phyloP scores from a whole-genome alignment of 257 asterid genomes.

The Nicotiana benthamiana region DNA sequence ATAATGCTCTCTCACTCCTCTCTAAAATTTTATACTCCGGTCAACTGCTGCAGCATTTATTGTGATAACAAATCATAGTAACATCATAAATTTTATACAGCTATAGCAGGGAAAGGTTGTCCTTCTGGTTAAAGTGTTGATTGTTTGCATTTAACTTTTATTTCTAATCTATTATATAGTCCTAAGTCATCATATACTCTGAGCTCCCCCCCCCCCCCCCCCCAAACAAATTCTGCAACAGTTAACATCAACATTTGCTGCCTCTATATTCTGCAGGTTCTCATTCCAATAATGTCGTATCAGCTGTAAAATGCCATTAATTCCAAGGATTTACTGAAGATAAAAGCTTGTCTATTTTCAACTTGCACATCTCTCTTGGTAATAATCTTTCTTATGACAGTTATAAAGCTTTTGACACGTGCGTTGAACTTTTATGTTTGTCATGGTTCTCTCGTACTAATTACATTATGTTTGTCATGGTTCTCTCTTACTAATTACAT shows the following conservation, averaged over 20 bases:
- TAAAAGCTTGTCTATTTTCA: slow-evolving; percentile 72
- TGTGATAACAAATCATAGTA: not conserved
- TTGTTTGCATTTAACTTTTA: not conserved
- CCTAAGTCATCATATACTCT: not conserved
- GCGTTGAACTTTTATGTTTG: not conserved
- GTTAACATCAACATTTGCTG: slow-evolving; percentile 7
- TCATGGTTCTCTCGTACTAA: too few species aligned
- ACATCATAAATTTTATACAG: not conserved
- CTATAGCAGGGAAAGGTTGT: not conserved
- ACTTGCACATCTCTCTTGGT: slow-evolving; percentile 80
- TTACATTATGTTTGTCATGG: too few species aligned
- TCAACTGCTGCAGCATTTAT: not conserved
- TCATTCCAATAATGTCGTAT: slow-evolving; percentile 56
- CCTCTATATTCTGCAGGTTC: slow-evolving; percentile 51
- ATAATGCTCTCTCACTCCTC: not conserved
- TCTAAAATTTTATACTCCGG: not conserved
- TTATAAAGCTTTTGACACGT: not conserved
- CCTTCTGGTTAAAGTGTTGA: not conserved
- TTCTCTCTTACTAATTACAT: not conserved
- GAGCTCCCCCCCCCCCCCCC: not conserved
- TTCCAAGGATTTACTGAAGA: slow-evolving; percentile 42
- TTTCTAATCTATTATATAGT: not conserved
- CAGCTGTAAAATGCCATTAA: slow-evolving; percentile 48
- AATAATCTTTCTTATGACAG: slow-evolving; percentile 13
- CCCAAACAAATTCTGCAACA: not conserved